phyloP scores from a whole-genome alignment of 805 yeast species.

The Kodamaea lidongshanica region DNA sequence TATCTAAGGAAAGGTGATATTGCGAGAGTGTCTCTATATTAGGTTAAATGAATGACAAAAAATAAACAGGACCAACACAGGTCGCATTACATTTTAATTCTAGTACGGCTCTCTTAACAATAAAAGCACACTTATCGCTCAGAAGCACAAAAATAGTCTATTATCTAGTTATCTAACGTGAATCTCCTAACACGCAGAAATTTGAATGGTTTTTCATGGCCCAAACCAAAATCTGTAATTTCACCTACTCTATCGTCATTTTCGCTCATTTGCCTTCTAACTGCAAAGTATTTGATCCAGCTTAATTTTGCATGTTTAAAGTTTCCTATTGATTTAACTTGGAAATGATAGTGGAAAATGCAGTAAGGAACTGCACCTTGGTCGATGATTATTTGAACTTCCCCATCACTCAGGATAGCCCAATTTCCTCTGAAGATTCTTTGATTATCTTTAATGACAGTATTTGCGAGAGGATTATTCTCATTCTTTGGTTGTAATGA shows the following conservation, averaged over 20 bases:
- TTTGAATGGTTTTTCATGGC: conserved; percentile 72
- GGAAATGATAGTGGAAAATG: conserved; percentile 55
- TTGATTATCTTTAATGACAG: conserved; percentile 22
- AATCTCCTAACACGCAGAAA: conserved; percentile 59
- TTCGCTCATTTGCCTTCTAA: conserved; percentile 34
- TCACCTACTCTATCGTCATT: conserved; percentile 48
- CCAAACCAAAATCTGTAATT: conserved; percentile 44
- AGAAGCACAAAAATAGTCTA: too few species aligned
- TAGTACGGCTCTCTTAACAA: too few species aligned
- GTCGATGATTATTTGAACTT: conserved; percentile 41
- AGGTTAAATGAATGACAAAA: too few species aligned
- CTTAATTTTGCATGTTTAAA: conserved; percentile 62
- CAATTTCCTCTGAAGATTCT: conserved; percentile 47
- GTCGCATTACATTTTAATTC: too few species aligned
- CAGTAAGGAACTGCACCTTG: conserved; percentile 58
- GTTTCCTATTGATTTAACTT: conserved; percentile 46
- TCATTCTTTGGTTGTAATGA: conserved; percentile 15
- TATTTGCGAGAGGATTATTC: conserved; percentile 15
- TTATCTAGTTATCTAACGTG: conserved; percentile 10
- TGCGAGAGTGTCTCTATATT: too few species aligned
- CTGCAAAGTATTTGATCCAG: conserved; percentile 62
- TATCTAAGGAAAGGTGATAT: too few species aligned
- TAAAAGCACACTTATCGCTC: too few species aligned
- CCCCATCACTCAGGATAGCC: conserved; percentile 51
- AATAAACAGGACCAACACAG: too few species aligned